Conservation (phyloP, 2,329 filamentous ascomycete genomes). For the Fusarium mexicanum region DNA sequence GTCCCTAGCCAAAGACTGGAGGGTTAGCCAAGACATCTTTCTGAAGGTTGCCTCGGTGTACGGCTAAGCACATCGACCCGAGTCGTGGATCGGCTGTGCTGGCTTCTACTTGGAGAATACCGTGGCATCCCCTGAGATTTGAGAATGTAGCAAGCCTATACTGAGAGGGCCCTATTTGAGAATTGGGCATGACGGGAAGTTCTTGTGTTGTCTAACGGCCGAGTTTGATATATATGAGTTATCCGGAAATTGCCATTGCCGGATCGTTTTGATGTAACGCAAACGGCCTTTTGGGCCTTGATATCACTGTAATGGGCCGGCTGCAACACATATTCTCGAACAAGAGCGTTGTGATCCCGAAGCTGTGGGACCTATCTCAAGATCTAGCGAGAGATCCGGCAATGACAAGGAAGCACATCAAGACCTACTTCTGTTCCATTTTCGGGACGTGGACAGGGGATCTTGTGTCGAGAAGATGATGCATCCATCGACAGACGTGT, state of each 20-base stretch:
- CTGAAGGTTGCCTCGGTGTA: background rate
- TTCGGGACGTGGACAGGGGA: background rate
- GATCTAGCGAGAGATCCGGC: conserved; percentile 35
- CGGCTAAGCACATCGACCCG: background rate
- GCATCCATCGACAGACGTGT: background rate
- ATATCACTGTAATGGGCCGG: conserved; percentile 12
- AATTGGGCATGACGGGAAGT: background rate
- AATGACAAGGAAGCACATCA: background rate
- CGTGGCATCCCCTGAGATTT: background rate
- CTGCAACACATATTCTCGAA: conserved; percentile 21
- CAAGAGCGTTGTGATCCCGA: conserved; percentile 15
- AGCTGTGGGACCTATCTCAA: conserved; percentile 25
- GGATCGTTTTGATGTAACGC: conserved; percentile 24
- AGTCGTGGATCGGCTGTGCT: background rate
- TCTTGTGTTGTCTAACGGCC: conserved; percentile 8
- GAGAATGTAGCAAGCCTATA: background rate
- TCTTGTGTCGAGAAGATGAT: background rate
- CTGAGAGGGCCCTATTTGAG: background rate
- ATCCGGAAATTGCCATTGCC: conserved; percentile 23
- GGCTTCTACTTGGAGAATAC: background rate
- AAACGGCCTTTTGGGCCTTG: conserved; percentile 29
- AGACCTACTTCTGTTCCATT: background rate
- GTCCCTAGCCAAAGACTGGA: background rate
- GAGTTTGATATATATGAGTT: conserved; percentile 8
- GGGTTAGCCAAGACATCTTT: background rate